Conservation (phyloP, 768 basidiomycete species). For the Xerocomus brunneocitrinus region DNA sequence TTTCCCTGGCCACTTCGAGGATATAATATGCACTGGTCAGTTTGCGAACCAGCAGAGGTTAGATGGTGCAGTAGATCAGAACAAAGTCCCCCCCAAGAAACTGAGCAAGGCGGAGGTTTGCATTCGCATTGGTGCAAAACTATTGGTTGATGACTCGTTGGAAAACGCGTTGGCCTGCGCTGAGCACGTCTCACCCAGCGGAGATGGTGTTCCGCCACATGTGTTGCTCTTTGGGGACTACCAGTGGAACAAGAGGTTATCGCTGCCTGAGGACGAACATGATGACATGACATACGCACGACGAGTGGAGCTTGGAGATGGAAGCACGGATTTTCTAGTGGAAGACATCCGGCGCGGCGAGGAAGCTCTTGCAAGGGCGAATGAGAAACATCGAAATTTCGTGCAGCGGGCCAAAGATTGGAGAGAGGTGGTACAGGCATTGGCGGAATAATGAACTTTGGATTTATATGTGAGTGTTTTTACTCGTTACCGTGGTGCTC, state of each 20-base stretch:
- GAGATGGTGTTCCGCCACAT: constrained; percentile 34
- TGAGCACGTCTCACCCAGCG: constrained; percentile 20
- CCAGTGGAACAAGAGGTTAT: constrained; percentile 66
- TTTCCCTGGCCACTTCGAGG: constrained; percentile 60
- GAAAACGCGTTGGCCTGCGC: constrained; percentile 70
- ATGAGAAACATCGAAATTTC: constrained; percentile 35
- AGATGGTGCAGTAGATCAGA: constrained; percentile 15
- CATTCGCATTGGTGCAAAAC: constrained; percentile 52
- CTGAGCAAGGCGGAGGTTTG: constrained; percentile 74
- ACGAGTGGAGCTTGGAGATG: constrained; percentile 41
- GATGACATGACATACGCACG: constrained; percentile 54
- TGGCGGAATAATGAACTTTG: background rate
- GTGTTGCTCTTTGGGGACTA: constrained; percentile 75
- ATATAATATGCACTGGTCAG: constrained; percentile 69
- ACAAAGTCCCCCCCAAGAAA: constrained; percentile 44
- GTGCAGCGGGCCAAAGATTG: constrained; percentile 58
- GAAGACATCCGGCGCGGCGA: constrained; percentile 33
- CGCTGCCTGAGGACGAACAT: constrained; percentile 38
- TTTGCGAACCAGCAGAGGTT: constrained; percentile 47
- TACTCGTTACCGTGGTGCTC: background rate
- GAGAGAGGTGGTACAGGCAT: constrained; percentile 47
- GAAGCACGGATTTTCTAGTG: constrained; percentile 53
- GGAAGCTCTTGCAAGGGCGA: constrained; percentile 43
- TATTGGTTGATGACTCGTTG: constrained; percentile 77
- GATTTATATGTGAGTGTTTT: background rate